phyloP scores from a whole-genome alignment of 257 asterid genomes.

The Capsicum rhomboideum region DNA sequence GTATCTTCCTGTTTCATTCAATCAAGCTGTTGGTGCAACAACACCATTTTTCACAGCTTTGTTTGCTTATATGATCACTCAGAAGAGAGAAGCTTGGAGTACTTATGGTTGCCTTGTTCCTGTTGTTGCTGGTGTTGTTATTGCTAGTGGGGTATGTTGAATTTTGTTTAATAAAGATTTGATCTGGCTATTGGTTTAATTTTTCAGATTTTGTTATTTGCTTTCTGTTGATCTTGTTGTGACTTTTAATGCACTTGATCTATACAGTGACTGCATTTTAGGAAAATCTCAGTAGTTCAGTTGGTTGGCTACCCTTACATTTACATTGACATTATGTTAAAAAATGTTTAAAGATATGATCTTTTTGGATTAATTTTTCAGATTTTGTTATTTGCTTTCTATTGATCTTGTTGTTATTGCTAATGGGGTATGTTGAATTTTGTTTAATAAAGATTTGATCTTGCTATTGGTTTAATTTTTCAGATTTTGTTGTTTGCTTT shows the following conservation, averaged over 20 bases:
- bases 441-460: no score
- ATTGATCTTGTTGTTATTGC: neutral
- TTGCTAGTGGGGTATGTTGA: conserved; percentile 34
- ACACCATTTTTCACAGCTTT: conserved; percentile 34
- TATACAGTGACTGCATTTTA: no score
- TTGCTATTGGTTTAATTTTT: neutral
- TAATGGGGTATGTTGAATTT: no score
- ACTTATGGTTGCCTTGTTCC: conserved; percentile 25
- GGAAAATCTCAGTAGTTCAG: no score
- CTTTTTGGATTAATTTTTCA: neutral
- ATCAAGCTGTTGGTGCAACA: conserved; percentile 32
- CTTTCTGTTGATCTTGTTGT: conserved; percentile 6
- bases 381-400: neutral
- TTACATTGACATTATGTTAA: no score
- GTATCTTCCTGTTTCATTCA: conserved; percentile 27
- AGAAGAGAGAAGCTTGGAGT: conserved; percentile 29
- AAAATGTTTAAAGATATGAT: neutral
- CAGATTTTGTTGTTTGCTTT: no score
- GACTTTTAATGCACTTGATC: neutral
- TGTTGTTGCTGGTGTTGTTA: conserved; percentile 28
- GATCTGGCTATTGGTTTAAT: neutral
- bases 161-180: neutral
- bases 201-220: neutral
- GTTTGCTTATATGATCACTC: conserved; percentile 24
- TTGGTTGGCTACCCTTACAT: no score